phyloP scores from a whole-genome alignment of 768 basidiomycete genomes.

The Mycena polygramma region DNA sequence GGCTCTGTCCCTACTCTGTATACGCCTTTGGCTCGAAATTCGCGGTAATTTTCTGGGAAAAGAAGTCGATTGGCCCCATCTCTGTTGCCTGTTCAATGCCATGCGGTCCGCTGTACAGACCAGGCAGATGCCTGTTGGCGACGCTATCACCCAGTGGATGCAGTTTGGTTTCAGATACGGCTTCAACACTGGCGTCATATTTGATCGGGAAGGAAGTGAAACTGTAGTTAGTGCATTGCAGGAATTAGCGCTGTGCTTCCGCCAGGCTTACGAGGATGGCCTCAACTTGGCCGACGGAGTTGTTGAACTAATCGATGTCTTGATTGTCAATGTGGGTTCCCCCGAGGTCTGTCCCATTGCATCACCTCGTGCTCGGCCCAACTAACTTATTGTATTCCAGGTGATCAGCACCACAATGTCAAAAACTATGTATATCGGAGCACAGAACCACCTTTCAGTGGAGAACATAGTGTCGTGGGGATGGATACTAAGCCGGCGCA shows the following conservation, averaged over 20 bases:
- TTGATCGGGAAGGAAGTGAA: not conserved
- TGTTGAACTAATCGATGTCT: not conserved
- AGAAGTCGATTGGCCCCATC: not conserved
- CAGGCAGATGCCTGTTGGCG: not conserved
- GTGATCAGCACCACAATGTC: not conserved
- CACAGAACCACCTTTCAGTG: not conserved
- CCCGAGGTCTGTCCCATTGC: not conserved
- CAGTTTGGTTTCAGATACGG: not conserved
- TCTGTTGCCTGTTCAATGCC: not conserved
- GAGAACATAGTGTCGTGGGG: not conserved
- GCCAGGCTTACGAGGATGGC: conserved; percentile 11
- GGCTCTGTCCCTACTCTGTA: not conserved
- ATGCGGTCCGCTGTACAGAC: not conserved
- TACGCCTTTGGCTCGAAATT: not conserved
- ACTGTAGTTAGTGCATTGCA: not conserved
- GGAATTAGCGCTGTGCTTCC: conserved; percentile 5
- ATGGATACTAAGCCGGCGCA: not conserved
- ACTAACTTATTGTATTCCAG: not conserved
- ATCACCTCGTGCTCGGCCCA: not conserved
- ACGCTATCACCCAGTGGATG: conserved; percentile 11
- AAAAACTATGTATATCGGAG: not conserved
- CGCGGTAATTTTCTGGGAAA: no score
- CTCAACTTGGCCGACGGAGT: not conserved
- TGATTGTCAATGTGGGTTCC: not conserved
- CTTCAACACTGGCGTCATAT: not conserved